Evolutionary conservation across 208 protist species (phyloP).

Genomic region (Wallacemonas sp.): DNA sequence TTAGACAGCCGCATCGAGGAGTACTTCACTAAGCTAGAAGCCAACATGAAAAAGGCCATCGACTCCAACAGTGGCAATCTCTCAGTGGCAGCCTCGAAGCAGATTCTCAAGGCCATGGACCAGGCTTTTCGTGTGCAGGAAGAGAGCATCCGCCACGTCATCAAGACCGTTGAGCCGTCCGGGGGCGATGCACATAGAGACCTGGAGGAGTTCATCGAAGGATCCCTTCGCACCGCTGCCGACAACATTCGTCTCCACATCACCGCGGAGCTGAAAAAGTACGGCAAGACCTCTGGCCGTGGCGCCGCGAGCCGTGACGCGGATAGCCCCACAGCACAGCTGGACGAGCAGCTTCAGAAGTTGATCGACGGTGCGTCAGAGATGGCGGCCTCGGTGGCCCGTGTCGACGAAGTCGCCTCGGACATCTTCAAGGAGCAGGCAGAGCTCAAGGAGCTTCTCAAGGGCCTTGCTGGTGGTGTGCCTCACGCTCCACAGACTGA

Average conservation of each 20-base stretch:
- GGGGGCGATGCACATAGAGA: slow-evolving; percentile 17
- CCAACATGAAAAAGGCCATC: not conserved
- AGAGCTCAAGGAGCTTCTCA: slow-evolving; percentile 29
- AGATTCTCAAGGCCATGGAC: slow-evolving; percentile 48
- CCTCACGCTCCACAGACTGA: slow-evolving; percentile 14
- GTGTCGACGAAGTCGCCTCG: slow-evolving; percentile 35
- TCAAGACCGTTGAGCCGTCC: not conserved
- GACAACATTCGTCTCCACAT: slow-evolving; percentile 53
- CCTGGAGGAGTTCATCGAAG: slow-evolving; percentile 53
- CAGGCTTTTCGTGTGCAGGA: slow-evolving; percentile 49
- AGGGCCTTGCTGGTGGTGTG: slow-evolving; percentile 24
- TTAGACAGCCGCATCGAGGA: slow-evolving; percentile 22
- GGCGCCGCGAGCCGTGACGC: not conserved
- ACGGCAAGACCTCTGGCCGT: not conserved
- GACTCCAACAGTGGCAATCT: not conserved
- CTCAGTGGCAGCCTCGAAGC: not conserved
- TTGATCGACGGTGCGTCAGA: slow-evolving; percentile 16
- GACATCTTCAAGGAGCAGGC: slow-evolving; percentile 46
- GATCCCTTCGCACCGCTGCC: slow-evolving; percentile 44
- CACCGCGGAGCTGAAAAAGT: slow-evolving; percentile 24
- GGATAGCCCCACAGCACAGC: slow-evolving; percentile 2
- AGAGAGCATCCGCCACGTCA: slow-evolving; percentile 31
- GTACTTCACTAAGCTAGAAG: slow-evolving; percentile 24
- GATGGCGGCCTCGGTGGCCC: slow-evolving; percentile 9
- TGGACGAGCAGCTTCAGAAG: slow-evolving; percentile 28